Base-by-base conservation (phyloP, 2,329 filamentous ascomycete species). In the Graphium sp. region DNA sequence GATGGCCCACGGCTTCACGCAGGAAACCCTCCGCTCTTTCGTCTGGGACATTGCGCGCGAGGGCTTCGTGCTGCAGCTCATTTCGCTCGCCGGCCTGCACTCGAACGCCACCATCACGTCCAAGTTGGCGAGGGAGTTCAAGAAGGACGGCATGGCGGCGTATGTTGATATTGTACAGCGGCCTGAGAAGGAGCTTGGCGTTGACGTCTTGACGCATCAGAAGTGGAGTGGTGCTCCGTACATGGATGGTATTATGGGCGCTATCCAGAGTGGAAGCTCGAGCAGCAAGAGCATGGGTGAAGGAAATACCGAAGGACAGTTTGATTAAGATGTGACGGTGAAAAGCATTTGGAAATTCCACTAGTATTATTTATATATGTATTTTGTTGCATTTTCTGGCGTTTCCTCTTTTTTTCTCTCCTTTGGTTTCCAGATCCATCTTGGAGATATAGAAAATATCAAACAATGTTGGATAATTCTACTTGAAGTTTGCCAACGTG, bases 21-120 rank as follows among this genome's bases (percentile, higher is more conserved):
- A 84, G 37, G 74, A 72, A 35, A 76, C 77, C 5, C 65, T 98
- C 31, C 83, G 79, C 56, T 83, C 71, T 5, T 98, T 98, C 51
- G 80, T 98, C 42, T 95, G 87, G 87, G 87, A 95, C 49, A 72
- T 98, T 38, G 89, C 85, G 7, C 73, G 75, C 47, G 79, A 94
- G 42, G 87, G 87, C 34, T 87, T 74, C 46, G 71, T 72, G 7
- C 52, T 77, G 41, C 73, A 78, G 55, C 60, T 78, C 17, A 66
- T 78, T 34, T 74, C 68, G 11, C 57, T 78, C 10, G 73, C 74
- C 0, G 73, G 73, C 11, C 45, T 78, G 30, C 73, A 78, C 49
- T 73, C 66, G 38, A 75, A 65, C 22, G 73, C 73, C 4, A 64
- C 67, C 11, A 66, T 69, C 27, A 66, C 66, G 12, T 65, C 74